Evolutionary conservation across 129 eudicot genomes (phyloP).

Genomic region (Calendula officinalis): DNA sequence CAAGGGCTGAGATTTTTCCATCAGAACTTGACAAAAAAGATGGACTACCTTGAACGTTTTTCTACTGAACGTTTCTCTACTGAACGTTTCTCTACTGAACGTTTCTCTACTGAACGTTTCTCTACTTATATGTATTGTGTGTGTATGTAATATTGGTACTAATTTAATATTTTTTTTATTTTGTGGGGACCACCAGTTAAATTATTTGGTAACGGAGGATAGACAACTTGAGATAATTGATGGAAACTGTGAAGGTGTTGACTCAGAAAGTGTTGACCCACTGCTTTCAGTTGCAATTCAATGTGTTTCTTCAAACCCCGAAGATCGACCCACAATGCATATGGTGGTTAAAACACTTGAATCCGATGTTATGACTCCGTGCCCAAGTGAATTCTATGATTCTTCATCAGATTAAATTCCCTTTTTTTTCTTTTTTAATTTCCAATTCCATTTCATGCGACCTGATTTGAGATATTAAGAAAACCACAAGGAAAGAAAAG

Average conservation of each 20-base stretch:
- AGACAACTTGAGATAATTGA: constrained; percentile 89
- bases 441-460: constrained; percentile 27
- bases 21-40: no score
- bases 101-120: no score
- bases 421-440: no score
- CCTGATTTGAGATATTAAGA: constrained; percentile 15
- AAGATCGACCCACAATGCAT: constrained; percentile 98
- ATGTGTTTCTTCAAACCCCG: constrained; percentile 84
- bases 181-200: constrained; percentile 49
- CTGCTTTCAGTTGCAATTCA: constrained; percentile 73
- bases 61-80: no score
- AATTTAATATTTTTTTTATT: constrained; percentile 17
- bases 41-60: no score
- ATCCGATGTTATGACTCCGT: constrained; percentile 97
- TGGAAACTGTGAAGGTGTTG: constrained; percentile 76
- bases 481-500: constrained; percentile 25
- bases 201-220: constrained; percentile 68
- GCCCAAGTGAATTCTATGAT: constrained; percentile 97
- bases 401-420: constrained; percentile 66
- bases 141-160: neutral
- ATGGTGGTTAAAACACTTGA: constrained; percentile 82
- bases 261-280: constrained; percentile 68
- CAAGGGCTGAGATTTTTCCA: no score
- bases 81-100: no score
- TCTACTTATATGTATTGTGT: no score